phyloP scores from a whole-genome alignment of 2,329 filamentous ascomycete genomes.

The Exophiala dermatitidis region DNA sequence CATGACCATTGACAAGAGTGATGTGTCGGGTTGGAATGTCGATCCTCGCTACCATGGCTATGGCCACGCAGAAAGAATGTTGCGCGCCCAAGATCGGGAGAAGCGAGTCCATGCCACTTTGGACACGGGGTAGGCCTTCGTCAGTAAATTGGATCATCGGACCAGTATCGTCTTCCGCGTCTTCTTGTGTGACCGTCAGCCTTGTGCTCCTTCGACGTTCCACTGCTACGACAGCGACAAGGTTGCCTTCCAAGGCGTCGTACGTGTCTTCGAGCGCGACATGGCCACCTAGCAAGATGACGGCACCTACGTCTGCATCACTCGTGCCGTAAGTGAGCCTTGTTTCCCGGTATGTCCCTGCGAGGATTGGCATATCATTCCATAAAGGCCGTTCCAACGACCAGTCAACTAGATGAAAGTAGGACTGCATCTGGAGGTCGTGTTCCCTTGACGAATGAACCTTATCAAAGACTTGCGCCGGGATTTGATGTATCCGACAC shows the following conservation, averaged over 20 bases:
- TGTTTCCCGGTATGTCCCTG: slow-evolving; percentile 23
- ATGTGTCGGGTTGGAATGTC: slow-evolving; percentile 14
- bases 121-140: slow-evolving; percentile 14
- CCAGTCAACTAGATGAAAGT: slow-evolving; percentile 46
- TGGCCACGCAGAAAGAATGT: slow-evolving; percentile 12
- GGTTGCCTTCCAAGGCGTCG: slow-evolving; percentile 47
- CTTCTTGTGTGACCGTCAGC: neutral
- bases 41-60: slow-evolving; percentile 17
- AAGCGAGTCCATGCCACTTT: neutral
- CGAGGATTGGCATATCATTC: slow-evolving; percentile 41
- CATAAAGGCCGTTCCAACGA: slow-evolving; percentile 36
- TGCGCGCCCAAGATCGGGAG: slow-evolving; percentile 10
- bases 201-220: neutral
- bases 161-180: neutral
- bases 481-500: slow-evolving; percentile 40
- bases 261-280: slow-evolving; percentile 42
- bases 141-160: neutral
- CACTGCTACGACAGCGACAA: slow-evolving; percentile 47
- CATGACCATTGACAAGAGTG: slow-evolving; percentile 5
- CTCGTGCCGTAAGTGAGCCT: slow-evolving; percentile 38
- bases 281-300: slow-evolving; percentile 44
- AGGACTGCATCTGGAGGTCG: slow-evolving; percentile 54
- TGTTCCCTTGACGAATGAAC: slow-evolving; percentile 46
- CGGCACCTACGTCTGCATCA: slow-evolving; percentile 44
- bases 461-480: slow-evolving; percentile 40